Percentiles rank a stretch among this genome's conserved stretches.
phyloP scores from a whole-genome alignment of 2,329 filamentous ascomycete genomes.

The Incumbomyces delicatus region DNA sequence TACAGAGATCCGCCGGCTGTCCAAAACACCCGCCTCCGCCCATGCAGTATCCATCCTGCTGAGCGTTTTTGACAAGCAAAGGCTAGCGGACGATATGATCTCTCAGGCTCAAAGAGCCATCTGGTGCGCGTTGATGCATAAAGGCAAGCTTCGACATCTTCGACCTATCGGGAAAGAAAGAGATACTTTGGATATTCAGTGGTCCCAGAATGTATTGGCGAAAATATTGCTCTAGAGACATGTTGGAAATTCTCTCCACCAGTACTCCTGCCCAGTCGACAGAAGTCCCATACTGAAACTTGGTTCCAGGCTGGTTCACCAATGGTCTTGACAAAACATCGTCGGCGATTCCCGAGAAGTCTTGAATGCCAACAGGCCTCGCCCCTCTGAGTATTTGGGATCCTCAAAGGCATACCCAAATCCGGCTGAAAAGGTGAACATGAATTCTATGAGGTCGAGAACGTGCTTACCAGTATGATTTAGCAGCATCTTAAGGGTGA shows the following conservation, averaged over 20 bases:
- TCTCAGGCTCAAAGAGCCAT: slow-evolving; percentile 30
- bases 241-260: slow-evolving; percentile 38
- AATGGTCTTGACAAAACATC: slow-evolving; percentile 39
- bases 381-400: slow-evolving; percentile 26
- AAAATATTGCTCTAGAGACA: slow-evolving; percentile 35
- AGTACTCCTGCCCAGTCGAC: slow-evolving; percentile 45
- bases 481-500: slow-evolving; percentile 41
- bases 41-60: neutral
- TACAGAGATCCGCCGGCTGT: neutral
- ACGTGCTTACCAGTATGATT: slow-evolving; percentile 34
- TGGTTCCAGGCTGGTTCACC: slow-evolving; percentile 39
- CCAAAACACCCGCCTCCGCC: slow-evolving; percentile 1
- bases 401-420: slow-evolving; percentile 40
- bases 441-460: slow-evolving; percentile 11
- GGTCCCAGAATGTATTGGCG: slow-evolving; percentile 35
- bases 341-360: slow-evolving; percentile 49
- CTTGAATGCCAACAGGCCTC: slow-evolving; percentile 43
- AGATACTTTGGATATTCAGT: slow-evolving; percentile 33
- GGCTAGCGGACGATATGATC: slow-evolving; percentile 45
- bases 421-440: slow-evolving; percentile 9
- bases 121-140: slow-evolving; percentile 44
- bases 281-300: slow-evolving; percentile 41
- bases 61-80: slow-evolving; percentile 26
- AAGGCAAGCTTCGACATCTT: slow-evolving; percentile 47
- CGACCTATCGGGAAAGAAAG: slow-evolving; percentile 34